Evolutionary conservation across 768 basidiomycete genomes (phyloP), one percentile per base, ranked within the genome.

Genomic region (Tubosaeta brunneosetosa): DNA sequence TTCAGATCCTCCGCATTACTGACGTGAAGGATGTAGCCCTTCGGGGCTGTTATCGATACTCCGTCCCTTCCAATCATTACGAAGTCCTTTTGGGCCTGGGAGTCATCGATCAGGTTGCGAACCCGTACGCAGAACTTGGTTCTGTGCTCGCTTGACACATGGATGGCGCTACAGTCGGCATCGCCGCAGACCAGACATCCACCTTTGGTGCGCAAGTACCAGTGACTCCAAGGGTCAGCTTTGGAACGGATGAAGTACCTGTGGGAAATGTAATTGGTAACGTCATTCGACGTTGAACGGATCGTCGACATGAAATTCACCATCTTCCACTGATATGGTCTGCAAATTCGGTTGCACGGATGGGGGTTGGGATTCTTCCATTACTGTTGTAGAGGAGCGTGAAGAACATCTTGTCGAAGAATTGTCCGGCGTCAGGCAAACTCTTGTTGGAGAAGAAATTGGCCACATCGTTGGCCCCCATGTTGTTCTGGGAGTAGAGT

Each of bases 131-230:
- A 33, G 19, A 52, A 52, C 6, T 38, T 44, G 2, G 51, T 40
- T 31, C 51, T 45, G 33, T 46, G 33, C 19, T 52, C 40, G 51
- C 44, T 52, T 2, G 51, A 52, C n/a, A 52, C 45, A 16, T 52
- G 51, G 32, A 52, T n/a, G 17, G 33, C 38, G 6, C 41, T n/a
- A 37, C 44, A 52, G 6, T 7, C 42, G 9, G 14, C 26, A 12
- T 34, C 25, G 16, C 38, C 38, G 14, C 51, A 52, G 12, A 52
- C 51, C 2, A 46, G 38, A 34, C 51, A 52, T 14, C 11, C 16
- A n/a, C 38, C 45, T 12, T 29, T 37, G 22, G 33, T 27, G 25
- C 38, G 38, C 44, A 47, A 26, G 45, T 46, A 52, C 51, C 51
- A 52, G 22, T 52, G 29, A 29, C 51, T 52, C 45, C n/a, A 31